Percentiles rank a stretch among this genome's conserved stretches.
phyloP scores from a whole-genome alignment of 2,329 filamentous ascomycete genomes.

The Plenodomus lindquistii region DNA sequence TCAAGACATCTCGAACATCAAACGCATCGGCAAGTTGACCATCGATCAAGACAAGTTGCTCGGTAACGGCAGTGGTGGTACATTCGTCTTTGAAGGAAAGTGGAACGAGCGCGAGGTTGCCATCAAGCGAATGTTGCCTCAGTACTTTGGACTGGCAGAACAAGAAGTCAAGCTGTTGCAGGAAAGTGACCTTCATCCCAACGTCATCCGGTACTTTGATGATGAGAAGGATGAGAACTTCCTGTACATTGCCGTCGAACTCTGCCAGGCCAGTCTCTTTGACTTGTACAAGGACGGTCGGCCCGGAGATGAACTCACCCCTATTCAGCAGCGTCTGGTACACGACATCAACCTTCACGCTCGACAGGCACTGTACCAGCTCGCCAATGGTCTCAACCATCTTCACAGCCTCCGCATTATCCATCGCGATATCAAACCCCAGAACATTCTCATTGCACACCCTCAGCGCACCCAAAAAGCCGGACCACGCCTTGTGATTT shows the following conservation, averaged over 20 bases:
- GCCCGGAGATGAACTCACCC: slow-evolving; percentile 54
- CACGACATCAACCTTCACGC: slow-evolving; percentile 74
- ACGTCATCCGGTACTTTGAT: slow-evolving; percentile 95
- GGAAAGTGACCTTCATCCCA: slow-evolving; percentile 93
- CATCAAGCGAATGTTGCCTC: slow-evolving; percentile 94
- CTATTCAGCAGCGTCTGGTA: slow-evolving; percentile 69
- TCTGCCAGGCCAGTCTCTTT: slow-evolving; percentile 90
- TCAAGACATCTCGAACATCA: slow-evolving; percentile 52
- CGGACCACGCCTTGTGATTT: slow-evolving; percentile 85
- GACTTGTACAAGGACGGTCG: slow-evolving; percentile 77
- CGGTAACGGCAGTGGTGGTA: slow-evolving; percentile 90
- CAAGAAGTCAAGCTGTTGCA: slow-evolving; percentile 89
- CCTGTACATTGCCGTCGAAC: slow-evolving; percentile 92
- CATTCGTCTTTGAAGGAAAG: slow-evolving; percentile 89
- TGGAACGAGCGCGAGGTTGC: slow-evolving; percentile 93
- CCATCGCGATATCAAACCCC: slow-evolving; percentile 94
- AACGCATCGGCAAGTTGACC: slow-evolving; percentile 64
- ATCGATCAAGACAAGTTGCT: slow-evolving; percentile 64
- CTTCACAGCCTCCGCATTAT: slow-evolving; percentile 92
- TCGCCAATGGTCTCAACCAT: slow-evolving; percentile 85
- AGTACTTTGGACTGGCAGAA: slow-evolving; percentile 93
- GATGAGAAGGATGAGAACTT: slow-evolving; percentile 88
- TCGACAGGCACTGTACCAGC: slow-evolving; percentile 81
- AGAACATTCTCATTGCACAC: slow-evolving; percentile 86
- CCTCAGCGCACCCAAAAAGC: slow-evolving; percentile 69